Evolutionary conservation across 257 asterid species (phyloP).

Genomic region (Penstemon eatonii): DNA sequence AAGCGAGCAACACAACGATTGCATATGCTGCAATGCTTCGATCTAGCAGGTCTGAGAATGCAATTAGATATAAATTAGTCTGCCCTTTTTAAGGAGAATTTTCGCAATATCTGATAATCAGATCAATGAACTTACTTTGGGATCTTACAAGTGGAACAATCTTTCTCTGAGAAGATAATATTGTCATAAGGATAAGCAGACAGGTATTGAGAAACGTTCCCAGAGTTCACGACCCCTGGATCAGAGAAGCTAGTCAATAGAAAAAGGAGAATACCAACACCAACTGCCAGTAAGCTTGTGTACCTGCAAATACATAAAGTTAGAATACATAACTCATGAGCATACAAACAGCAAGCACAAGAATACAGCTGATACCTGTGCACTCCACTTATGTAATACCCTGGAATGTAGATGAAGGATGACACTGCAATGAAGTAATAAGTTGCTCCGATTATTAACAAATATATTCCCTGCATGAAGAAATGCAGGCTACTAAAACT

Average conservation of each 20-base stretch:
- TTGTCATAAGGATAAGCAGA: constrained; percentile 90
- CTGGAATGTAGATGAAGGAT: constrained; percentile 84
- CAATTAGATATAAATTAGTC: constrained; percentile 23
- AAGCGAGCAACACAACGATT: constrained; percentile 95
- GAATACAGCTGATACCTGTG: constrained; percentile 63
- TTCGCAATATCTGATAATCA: constrained; percentile 18
- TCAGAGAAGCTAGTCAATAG: constrained; percentile 95
- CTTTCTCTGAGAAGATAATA: constrained; percentile 74
- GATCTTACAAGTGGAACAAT: constrained; percentile 93
- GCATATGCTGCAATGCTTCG: constrained; percentile 96
- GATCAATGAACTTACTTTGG: constrained; percentile 62
- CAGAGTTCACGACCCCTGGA: constrained; percentile 84
- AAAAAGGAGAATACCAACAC: constrained; percentile 82
- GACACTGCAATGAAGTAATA: constrained; percentile 65
- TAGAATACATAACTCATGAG: constrained; percentile 22
- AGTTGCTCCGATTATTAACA: constrained; percentile 75
- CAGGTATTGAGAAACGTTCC: constrained; percentile 73
- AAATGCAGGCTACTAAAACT: constrained; percentile 25
- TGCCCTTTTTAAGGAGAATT: constrained; percentile 18
- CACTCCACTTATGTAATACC: constrained; percentile 71
- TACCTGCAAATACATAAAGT: constrained; percentile 53
- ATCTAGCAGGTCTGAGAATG: constrained; percentile 83
- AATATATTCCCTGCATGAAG: constrained; percentile 71
- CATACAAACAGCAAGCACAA: constrained; percentile 24
- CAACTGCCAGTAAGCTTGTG: constrained; percentile 86